Conservation (phyloP, 257 asterid species). For the Gentiana straminea region DNA sequence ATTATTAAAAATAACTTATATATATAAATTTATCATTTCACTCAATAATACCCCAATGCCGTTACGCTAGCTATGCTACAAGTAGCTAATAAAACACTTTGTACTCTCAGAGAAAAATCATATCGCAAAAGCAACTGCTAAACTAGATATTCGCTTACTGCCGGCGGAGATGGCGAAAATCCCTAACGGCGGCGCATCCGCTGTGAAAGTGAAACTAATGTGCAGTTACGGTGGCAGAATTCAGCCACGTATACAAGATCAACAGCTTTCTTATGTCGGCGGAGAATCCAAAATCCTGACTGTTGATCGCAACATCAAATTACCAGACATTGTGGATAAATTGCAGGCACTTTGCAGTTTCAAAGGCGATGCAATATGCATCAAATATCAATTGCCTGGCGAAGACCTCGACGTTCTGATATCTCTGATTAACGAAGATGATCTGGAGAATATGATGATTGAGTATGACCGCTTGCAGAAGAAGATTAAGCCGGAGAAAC, state of each 20-base stretch:
- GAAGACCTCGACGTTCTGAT: slow-evolving; percentile 57
- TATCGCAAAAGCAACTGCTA: no score
- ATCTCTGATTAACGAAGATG: slow-evolving; percentile 64
- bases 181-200: neutral
- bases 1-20: no score
- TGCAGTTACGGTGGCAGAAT: slow-evolving; percentile 83
- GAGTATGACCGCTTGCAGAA: slow-evolving; percentile 61
- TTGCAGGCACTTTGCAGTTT: slow-evolving; percentile 24
- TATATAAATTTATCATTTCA: no score
- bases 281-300: slow-evolving; percentile 77
- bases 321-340: slow-evolving; percentile 36
- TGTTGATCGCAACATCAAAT: slow-evolving; percentile 43
- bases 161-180: neutral
- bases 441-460: slow-evolving; percentile 76
- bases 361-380: slow-evolving; percentile 14
- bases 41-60: no score
- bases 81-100: no score
- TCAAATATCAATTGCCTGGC: slow-evolving; percentile 72
- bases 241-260: slow-evolving; percentile 37
- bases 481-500: slow-evolving; percentile 21
- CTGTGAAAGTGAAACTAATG: slow-evolving; percentile 32
- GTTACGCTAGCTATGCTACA: no score
- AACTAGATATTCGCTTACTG: neutral
- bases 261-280: slow-evolving; percentile 56
- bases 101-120: no score